Percentiles rank a stretch among this genome's conserved stretches.
phyloP scores from a whole-genome alignment of 345 rosid species.

The Dimocarpus longan region DNA sequence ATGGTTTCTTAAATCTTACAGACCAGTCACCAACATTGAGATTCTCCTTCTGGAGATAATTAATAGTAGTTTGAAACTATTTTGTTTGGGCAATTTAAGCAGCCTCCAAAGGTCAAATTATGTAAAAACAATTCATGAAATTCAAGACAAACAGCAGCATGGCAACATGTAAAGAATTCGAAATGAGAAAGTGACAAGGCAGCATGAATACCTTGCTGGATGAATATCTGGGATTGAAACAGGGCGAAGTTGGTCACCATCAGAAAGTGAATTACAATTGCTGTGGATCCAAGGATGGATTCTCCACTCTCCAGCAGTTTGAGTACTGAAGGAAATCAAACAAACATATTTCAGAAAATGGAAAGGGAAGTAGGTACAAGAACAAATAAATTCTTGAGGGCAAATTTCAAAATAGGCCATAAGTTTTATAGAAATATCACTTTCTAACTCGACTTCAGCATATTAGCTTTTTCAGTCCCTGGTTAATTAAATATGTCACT shows the following conservation, averaged over 20 bases:
- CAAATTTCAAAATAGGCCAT: not conserved
- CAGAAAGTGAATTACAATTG: constrained; percentile 93
- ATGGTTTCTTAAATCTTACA: not conserved
- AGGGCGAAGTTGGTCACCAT: constrained; percentile 85
- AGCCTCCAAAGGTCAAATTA: not conserved
- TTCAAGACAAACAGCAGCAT: not conserved
- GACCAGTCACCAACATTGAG: not conserved
- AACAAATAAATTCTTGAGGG: not conserved
- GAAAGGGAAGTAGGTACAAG: constrained; percentile 4
- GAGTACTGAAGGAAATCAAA: constrained; percentile 44
- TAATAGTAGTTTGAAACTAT: not conserved
- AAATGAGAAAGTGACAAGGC: not conserved
- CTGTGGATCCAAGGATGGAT: constrained; percentile 97
- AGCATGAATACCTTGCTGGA: constrained; percentile 77
- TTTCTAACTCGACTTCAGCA: not conserved
- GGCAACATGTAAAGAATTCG: not conserved
- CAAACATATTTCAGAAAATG: not conserved
- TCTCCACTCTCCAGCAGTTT: constrained; percentile 76
- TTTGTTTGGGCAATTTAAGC: not conserved
- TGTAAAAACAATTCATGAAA: not conserved
- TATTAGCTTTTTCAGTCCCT: not conserved
- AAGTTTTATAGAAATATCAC: not conserved
- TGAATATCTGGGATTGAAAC: constrained; percentile 82
- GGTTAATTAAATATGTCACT: not conserved
- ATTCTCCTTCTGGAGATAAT: not conserved